These are phyloP conservation scores for Pleurostoma richardsiae DNA, from an alignment of 2,329 filamentous ascomycete genomes.

Conservation along the genomic window DNA sequence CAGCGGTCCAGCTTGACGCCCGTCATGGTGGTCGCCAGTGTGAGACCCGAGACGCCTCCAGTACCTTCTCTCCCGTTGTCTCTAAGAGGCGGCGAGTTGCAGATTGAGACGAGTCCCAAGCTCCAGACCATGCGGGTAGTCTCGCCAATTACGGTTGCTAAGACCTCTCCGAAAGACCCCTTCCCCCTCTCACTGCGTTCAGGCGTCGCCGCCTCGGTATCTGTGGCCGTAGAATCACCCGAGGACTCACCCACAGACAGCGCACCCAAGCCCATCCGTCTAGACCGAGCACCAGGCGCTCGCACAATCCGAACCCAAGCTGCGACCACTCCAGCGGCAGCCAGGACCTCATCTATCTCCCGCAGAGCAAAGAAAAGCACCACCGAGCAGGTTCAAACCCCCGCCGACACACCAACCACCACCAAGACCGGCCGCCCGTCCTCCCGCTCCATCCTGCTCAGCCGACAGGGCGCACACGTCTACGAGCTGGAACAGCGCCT, in stretches of 20 bases:
- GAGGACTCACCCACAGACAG: neutral
- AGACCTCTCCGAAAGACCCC: neutral
- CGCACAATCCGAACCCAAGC: neutral
- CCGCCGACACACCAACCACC: neutral
- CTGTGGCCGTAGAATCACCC: neutral
- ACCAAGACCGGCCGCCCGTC: neutral
- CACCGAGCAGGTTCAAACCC: neutral
- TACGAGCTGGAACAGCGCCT: conserved; percentile 41
- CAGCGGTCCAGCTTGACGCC: neutral
- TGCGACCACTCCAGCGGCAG: neutral
- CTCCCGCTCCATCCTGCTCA: neutral
- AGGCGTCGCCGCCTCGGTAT: neutral
- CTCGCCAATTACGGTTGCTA: neutral
- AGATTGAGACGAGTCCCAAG: neutral
- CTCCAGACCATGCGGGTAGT: neutral
- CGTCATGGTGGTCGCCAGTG: neutral
- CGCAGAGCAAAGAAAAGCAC: neutral
- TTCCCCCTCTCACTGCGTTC: neutral
- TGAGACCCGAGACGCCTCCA: neutral
- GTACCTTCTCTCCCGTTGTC: neutral
- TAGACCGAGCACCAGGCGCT: neutral
- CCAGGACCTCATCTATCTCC: neutral
- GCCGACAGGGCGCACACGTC: neutral
- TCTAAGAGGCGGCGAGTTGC: neutral
- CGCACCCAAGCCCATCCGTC: neutral